phyloP scores from a whole-genome alignment of 2,329 filamentous ascomycete genomes.

The Zymoseptoria passerinii region DNA sequence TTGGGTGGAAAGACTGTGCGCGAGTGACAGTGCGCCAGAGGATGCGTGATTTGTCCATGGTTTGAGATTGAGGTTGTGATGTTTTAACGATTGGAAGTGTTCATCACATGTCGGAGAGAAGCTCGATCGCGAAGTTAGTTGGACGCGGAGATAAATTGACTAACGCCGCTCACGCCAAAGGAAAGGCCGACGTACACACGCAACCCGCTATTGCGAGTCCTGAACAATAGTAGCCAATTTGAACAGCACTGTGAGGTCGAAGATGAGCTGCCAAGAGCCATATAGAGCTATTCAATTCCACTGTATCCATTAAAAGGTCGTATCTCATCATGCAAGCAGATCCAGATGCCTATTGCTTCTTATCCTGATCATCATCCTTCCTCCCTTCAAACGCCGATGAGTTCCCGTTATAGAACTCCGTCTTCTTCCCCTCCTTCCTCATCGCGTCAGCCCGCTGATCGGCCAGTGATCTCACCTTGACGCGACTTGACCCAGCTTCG shows the following conservation, averaged over 20 bases:
- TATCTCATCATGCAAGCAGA: not conserved
- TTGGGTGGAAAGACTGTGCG: not conserved
- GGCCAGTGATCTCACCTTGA: slow-evolving; percentile 39
- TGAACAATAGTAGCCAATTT: no score
- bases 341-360: not conserved
- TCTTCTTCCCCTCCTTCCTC: slow-evolving; percentile 39
- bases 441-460: slow-evolving; percentile 34
- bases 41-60: slow-evolving; percentile 16
- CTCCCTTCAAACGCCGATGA: slow-evolving; percentile 53
- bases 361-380: slow-evolving; percentile 48
- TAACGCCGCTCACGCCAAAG: not conserved
- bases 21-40: slow-evolving; percentile 11
- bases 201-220: no score
- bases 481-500: slow-evolving; percentile 18
- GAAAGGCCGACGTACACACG: not conserved
- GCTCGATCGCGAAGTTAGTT: no score
- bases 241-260: no score
- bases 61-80: not conserved
- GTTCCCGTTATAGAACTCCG: slow-evolving; percentile 85
- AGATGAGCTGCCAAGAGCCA: no score
- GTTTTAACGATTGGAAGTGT: not conserved
- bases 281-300: not conserved
- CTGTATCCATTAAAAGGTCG: not conserved
- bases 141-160: not conserved
- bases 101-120: not conserved